phyloP scores from a whole-genome alignment of 495 filamentous ascomycete genomes.

The Daldinia decipiens region DNA sequence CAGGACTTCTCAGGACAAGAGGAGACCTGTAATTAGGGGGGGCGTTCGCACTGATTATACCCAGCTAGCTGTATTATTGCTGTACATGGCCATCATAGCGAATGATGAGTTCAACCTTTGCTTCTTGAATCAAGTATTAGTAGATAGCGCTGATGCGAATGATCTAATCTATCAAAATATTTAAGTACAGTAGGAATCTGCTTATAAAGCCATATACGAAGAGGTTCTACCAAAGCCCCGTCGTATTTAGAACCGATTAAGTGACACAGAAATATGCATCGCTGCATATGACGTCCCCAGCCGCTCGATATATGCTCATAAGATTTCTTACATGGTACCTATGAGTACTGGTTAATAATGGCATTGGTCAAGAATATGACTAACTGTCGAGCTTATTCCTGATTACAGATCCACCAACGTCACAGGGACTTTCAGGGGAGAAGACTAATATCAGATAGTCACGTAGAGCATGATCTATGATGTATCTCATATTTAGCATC shows the following conservation, averaged over 20 bases:
- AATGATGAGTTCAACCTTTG: constrained; percentile 9
- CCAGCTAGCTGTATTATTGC: constrained; percentile 33
- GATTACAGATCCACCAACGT: neutral
- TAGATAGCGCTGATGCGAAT: neutral
- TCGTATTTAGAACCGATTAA: neutral
- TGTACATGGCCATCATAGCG: constrained; percentile 16
- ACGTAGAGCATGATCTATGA: neutral
- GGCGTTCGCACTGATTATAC: constrained; percentile 34
- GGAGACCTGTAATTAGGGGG: constrained; percentile 10
- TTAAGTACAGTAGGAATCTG: neutral
- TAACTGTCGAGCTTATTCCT: neutral
- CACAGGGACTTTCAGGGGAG: neutral
- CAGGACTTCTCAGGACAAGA: constrained; percentile 21
- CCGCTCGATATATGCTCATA: neutral
- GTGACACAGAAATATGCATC: neutral
- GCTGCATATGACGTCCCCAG: too few species aligned
- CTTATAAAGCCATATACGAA: neutral
- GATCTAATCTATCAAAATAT: neutral
- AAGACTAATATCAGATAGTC: neutral
- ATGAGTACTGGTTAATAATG: neutral
- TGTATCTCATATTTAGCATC: neutral
- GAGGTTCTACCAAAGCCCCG: neutral
- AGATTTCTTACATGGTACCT: neutral
- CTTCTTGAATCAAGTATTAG: neutral
- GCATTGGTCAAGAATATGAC: neutral